These are phyloP conservation scores for Aspergillus versicolor DNA, from an alignment of 2,329 filamentous ascomycete species.

Conservation along the genomic window DNA sequence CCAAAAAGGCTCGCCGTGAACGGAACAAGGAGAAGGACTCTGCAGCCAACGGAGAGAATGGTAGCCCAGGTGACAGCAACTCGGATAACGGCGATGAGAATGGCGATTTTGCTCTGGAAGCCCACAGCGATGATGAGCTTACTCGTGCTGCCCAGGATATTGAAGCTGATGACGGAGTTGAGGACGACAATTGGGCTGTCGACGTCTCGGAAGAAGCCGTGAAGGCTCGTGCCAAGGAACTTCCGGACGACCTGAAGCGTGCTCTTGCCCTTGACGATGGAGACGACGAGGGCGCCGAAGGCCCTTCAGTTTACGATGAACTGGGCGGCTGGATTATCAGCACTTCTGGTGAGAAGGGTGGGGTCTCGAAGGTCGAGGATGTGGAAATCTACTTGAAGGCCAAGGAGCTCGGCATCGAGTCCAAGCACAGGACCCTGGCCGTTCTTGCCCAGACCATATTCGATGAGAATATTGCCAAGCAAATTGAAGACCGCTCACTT, in stretches of 20 bases:
- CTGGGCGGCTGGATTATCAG: slow-evolving; percentile 89
- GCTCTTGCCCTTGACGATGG: slow-evolving; percentile 81
- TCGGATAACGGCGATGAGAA: slow-evolving; percentile 63
- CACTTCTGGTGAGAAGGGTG: slow-evolving; percentile 67
- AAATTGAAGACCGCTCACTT: slow-evolving; percentile 77
- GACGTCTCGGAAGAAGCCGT: slow-evolving; percentile 96
- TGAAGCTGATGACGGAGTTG: slow-evolving; percentile 65
- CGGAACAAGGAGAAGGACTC: slow-evolving; percentile 74
- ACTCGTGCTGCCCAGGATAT: slow-evolving; percentile 74
- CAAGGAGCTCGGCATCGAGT: slow-evolving; percentile 90
- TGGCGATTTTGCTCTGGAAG: slow-evolving; percentile 66
- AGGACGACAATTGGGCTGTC: slow-evolving; percentile 92
- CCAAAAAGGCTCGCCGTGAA: slow-evolving; percentile 76
- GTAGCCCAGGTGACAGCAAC: slow-evolving; percentile 66
- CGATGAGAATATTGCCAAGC: slow-evolving; percentile 81
- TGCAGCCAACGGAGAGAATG: slow-evolving; percentile 57
- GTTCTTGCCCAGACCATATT: slow-evolving; percentile 94
- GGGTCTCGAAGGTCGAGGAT: slow-evolving; percentile 77
- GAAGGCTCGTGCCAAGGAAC: slow-evolving; percentile 86
- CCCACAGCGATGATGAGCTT: slow-evolving; percentile 87
- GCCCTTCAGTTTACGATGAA: slow-evolving; percentile 78
- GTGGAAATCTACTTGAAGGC: slow-evolving; percentile 95
- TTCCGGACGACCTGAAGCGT: slow-evolving; percentile 93
- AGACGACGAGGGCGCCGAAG: slow-evolving; percentile 76
- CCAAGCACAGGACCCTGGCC: slow-evolving; percentile 88